A percentile compares a stretch with the other conserved stretches of the same genome.
Conservation (phyloP, 2,329 filamentous ascomycete genomes). For the Myriosclerotinia duriaeana region DNA sequence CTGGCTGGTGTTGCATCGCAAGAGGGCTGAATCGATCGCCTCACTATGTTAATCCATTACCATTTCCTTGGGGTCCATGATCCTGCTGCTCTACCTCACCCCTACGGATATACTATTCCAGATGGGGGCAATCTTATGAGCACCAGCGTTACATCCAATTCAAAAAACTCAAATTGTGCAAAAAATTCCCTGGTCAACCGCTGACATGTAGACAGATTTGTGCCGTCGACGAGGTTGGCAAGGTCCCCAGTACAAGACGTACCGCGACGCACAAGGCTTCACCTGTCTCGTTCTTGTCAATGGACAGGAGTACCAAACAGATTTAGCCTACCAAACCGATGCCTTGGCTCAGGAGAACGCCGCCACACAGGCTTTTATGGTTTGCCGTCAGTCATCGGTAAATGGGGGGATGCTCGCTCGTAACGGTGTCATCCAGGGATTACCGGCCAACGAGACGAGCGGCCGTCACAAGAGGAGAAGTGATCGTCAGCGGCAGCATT, state of each 20-base stretch:
- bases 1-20: slow-evolving; percentile 18
- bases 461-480: slow-evolving; percentile 37
- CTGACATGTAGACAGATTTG: slow-evolving; percentile 62
- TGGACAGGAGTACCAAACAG: slow-evolving; percentile 93
- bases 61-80: slow-evolving; percentile 20
- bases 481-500: slow-evolving; percentile 38
- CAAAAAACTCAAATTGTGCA: slow-evolving; percentile 23
- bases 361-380: slow-evolving; percentile 94
- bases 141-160: slow-evolving; percentile 16
- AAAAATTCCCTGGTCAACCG: slow-evolving; percentile 27
- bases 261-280: slow-evolving; percentile 71
- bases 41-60: slow-evolving; percentile 11
- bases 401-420: slow-evolving; percentile 86
- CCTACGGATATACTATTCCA: slow-evolving; percentile 16
- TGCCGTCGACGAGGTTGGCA: slow-evolving; percentile 93
- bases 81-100: slow-evolving; percentile 8
- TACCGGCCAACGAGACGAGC: slow-evolving; percentile 50
- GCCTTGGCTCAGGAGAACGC: slow-evolving; percentile 86
- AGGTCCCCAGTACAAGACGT: slow-evolving; percentile 84
- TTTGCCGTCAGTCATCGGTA: slow-evolving; percentile 95
- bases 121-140: slow-evolving; percentile 14
- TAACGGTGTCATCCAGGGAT: slow-evolving; percentile 66
- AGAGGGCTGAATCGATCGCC: slow-evolving; percentile 21
- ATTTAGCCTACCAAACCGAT: slow-evolving; percentile 79
- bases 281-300: slow-evolving; percentile 92